Evolutionary conservation across 2,329 filamentous ascomycete genomes (phyloP), one percentile per base, ranked within the genome.

Genomic region (Trichocomaceae sp.): DNA sequence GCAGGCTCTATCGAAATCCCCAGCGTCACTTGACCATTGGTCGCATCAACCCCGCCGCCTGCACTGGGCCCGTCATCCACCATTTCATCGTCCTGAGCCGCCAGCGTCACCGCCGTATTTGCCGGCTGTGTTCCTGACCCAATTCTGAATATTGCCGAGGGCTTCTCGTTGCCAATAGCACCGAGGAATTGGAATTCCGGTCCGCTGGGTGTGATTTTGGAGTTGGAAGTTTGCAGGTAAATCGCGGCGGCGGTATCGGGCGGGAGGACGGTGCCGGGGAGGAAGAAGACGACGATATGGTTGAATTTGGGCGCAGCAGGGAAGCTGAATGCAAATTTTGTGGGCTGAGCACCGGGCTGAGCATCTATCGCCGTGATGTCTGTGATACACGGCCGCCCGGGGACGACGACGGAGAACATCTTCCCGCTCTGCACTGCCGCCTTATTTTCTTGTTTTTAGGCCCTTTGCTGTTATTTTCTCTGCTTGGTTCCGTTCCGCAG

Each of bases 111-210:
- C 64, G 66, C 71, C 37, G 61, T 64, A 58, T 62, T 62, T 20
- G 20, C 57, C 7, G 58, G 58, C 15, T 57, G 55, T 39, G 53
- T 47, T 17, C 56, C 58, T 8, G 50, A 63, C 1, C 77, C 79
- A 60, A 95, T 77, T 69, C 88, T 90, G 78, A 97, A 96, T 55
- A 97, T 87, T 35, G 91, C 90, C 61, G 87, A 92, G 63, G 93
- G 90, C 67, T 96, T 96, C 55, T 91, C 90, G 35, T 88, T 85
- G 1, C 88, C 91, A 54, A 99, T 85, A 48, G 86, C 93, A 59
- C 95, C 93, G 4, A 97, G 83, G 64, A 99, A 89, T 57, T 81
- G 84, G 75, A 95, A 95, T 47, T 85, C 82, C 1, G 80, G 75
- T 2, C 68, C 63, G 41, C 71, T 56, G 57, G 63, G 45, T 44